These are phyloP conservation scores for Serendipita vermifera DNA, from an alignment of 768 basidiomycete species.

Conservation along the genomic window DNA sequence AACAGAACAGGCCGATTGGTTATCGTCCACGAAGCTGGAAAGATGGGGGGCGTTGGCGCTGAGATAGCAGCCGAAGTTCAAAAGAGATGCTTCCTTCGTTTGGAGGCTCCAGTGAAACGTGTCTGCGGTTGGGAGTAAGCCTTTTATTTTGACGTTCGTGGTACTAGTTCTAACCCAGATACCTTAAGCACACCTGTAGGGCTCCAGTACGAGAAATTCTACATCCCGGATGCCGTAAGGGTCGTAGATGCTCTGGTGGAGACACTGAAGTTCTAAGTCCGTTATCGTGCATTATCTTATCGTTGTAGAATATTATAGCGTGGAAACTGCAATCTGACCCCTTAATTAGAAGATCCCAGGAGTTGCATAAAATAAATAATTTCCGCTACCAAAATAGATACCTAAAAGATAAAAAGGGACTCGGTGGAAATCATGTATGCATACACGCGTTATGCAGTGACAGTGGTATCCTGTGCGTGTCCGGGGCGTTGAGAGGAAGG, in stretches of 20 bases:
- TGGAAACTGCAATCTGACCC: too few species aligned
- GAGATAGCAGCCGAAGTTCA: slow-evolving; percentile 89
- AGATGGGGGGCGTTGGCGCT: slow-evolving; percentile 75
- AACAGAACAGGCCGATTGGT: slow-evolving; percentile 72
- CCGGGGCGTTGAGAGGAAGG: not conserved
- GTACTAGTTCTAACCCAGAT: not conserved
- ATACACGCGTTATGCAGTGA: not conserved
- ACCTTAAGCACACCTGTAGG: slow-evolving; percentile 58
- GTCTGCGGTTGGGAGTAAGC: slow-evolving; percentile 94
- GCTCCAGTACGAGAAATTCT: slow-evolving; percentile 83
- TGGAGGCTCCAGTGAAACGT: slow-evolving; percentile 77
- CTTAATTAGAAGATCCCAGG: too few species aligned
- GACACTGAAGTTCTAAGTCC: slow-evolving; percentile 51
- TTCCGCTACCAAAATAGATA: too few species aligned
- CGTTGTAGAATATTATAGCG: too few species aligned
- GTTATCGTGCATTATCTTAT: too few species aligned
- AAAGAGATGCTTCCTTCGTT: slow-evolving; percentile 73
- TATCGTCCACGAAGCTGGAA: slow-evolving; percentile 84
- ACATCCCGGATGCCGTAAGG: slow-evolving; percentile 76
- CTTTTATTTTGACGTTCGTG: slow-evolving; percentile 6
- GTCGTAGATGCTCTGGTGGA: slow-evolving; percentile 74
- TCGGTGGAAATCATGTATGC: too few species aligned
- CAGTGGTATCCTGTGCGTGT: not conserved
- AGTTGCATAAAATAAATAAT: too few species aligned
- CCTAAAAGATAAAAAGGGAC: too few species aligned